Conservation (phyloP, 2,329 filamentous ascomycete species). For the Cytospora schulzeri region DNA sequence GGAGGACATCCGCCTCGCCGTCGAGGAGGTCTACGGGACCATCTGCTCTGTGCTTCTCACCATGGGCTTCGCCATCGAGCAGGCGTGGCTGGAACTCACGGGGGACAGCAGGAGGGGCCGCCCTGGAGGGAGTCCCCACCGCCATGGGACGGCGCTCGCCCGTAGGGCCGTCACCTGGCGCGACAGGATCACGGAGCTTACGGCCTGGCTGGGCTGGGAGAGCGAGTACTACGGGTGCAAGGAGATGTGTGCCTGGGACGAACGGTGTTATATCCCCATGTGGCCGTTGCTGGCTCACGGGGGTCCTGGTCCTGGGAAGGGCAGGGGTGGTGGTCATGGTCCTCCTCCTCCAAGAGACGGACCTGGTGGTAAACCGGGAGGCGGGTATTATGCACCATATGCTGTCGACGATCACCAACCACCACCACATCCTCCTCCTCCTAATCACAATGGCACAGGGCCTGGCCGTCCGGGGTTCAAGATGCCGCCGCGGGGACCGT, state of each 20-base stretch:
- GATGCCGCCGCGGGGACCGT: conserved; percentile 29
- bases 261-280: conserved; percentile 54
- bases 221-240: conserved; percentile 47
- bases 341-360: conserved; percentile 1
- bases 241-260: conserved; percentile 44
- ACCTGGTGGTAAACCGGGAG: conserved; percentile 10
- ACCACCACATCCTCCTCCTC: neutral
- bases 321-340: neutral
- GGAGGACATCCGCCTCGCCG: conserved; percentile 40
- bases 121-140: neutral
- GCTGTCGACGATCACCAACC: neutral
- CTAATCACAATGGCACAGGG: conserved; percentile 17
- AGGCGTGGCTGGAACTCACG: conserved; percentile 37
- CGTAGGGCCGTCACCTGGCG: conserved; percentile 33
- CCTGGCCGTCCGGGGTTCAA: conserved; percentile 13
- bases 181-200: conserved; percentile 44
- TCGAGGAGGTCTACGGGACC: conserved; percentile 43
- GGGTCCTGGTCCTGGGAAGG: conserved; percentile 13
- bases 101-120: neutral
- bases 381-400: neutral
- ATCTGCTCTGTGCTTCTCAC: conserved; percentile 46
- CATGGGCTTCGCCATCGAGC: conserved; percentile 47
- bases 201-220: conserved; percentile 54
- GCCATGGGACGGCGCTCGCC: conserved; percentile 13
- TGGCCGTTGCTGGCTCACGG: conserved; percentile 44